Evolutionary conservation across 2,329 filamentous ascomycete species (phyloP), one percentile per base, ranked within the genome.

Genomic region (Colletotrichum nymphaeae): DNA sequence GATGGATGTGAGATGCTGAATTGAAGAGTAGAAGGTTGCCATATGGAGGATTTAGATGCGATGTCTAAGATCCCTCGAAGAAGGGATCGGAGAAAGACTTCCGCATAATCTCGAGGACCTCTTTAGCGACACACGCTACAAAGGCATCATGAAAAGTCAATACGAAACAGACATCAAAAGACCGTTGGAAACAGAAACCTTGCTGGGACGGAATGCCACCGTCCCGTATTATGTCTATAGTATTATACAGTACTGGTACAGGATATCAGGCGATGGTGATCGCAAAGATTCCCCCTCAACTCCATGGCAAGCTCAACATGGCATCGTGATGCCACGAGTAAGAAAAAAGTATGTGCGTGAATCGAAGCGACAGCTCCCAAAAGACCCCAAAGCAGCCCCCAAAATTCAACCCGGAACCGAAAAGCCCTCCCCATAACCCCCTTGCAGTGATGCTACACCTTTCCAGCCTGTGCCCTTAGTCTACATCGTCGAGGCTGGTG

Each of bases 401-500:
- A 37, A 55, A 32, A 63, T 12, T 4, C 26, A 46, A 28, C 16
- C 28, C 24, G 4, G n/a, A 16, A 24, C 11, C 26, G 16, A 6
- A 42, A 52, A 57, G 5, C 24, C 30, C 30, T 24, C 14, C 22
- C 32, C 32, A 12, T 35, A 35, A 12, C 11, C 19, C 2, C 49
- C 42, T 6, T 37, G 3, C 42, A 3, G 30, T n/a, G 24, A 5
- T 28, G 32, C 74, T 49, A 63, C 52, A 35, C 68, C 68, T 11
- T 69, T 22, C 7, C 42, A 11, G 42, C 19, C 42, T 7, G 16
- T 49, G 71, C 11, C 49, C 22, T 75, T 52, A 77, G n/a, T 81
- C 81, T n/a, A 77, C 74, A 52, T 84, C 83, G 1, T 57, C 72
- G 19, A 74, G 52, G 24, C 76, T 77, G 32, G 67, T 73, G 63